Evolutionary conservation across 2,329 filamentous ascomycete genomes (phyloP), one percentile per base, ranked within the genome.

Genomic region (Colletotrichum sojae): DNA sequence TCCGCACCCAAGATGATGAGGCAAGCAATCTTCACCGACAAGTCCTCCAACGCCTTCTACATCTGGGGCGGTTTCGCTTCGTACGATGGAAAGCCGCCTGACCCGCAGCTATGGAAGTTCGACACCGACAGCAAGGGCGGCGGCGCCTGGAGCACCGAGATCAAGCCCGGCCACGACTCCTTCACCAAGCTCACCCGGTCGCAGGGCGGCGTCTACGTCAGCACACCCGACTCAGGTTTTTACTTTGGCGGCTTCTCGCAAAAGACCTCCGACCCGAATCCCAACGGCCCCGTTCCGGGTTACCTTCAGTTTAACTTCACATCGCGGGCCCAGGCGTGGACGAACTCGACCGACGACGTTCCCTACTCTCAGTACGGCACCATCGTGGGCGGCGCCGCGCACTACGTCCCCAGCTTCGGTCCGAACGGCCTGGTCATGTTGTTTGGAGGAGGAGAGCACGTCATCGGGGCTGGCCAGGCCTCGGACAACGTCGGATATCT

Each of bases 51-150:
- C 27, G 48, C 56, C 6, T 71, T 72, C 54, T 73, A 72, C 54
- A 70, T 72, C n/a, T 73, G 70, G 70, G 71, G 71, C 40, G 71
- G 71, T 12, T 22, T 52, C 48, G 15, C 56, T n/a, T 64, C 60
- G 1, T 61, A 67, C 49, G 8, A 27, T 60, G 51, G 49, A 40
- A 27, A 25, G 1, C 45, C 64, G 9, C 56, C 59, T 5, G n/a
- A 51, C 18, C 27, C 69, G n/a, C 31, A 51, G 18, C 59, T 69
- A 16, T 73, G 71, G 71, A 58, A 51, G 46, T 73, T 73, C 52
- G 51, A 36, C 48, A 36, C 67, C 25, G 61, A 71, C 40, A 56
- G 64, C 40, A 46, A 49, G 27, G 70, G 71, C 13, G 62, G 71
- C 45, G 71, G 71, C 31, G 27, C 60, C 13, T 73, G 71, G 70